These are phyloP conservation scores for Debaryomyces udenii DNA, from an alignment of 1,139 yeast species.

Conservation along the genomic window DNA sequence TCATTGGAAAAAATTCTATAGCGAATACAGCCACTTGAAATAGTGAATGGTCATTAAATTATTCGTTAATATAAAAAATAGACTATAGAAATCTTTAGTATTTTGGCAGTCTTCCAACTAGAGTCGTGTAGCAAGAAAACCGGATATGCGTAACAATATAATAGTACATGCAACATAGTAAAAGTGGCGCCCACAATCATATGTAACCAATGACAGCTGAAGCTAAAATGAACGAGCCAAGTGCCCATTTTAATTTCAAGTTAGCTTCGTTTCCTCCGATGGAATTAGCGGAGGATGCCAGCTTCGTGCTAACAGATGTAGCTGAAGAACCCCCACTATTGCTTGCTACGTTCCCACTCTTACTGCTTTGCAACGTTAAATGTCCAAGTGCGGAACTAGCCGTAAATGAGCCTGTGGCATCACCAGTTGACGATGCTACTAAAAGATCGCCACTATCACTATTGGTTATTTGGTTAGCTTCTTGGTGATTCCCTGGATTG, in stretches of 20 bases:
- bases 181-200: no score
- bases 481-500: not conserved
- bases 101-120: no score
- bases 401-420: conserved; percentile 10
- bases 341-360: not conserved
- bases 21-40: conserved; percentile 16
- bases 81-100: no score
- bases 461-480: conserved; percentile 5
- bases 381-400: conserved; percentile 12
- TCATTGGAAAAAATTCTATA: conserved; percentile 37
- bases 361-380: conserved; percentile 10
- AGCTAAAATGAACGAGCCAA: not conserved
- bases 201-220: conserved; percentile 6
- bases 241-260: conserved; percentile 3
- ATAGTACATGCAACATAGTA: no score
- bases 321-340: not conserved
- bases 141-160: no score
- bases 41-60: conserved; percentile 1
- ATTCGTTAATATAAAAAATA: conserved; percentile 1
- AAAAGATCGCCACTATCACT: conserved; percentile 9
- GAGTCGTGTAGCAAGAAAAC: not conserved
- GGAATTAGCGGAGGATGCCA: conserved; percentile 1
- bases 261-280: conserved; percentile 1
- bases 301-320: not conserved
- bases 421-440: conserved; percentile 7